Evolutionary conservation across 129 eudicot genomes (phyloP), one percentile per base, ranked within the genome.

Genomic region (Pittosporum tobira): DNA sequence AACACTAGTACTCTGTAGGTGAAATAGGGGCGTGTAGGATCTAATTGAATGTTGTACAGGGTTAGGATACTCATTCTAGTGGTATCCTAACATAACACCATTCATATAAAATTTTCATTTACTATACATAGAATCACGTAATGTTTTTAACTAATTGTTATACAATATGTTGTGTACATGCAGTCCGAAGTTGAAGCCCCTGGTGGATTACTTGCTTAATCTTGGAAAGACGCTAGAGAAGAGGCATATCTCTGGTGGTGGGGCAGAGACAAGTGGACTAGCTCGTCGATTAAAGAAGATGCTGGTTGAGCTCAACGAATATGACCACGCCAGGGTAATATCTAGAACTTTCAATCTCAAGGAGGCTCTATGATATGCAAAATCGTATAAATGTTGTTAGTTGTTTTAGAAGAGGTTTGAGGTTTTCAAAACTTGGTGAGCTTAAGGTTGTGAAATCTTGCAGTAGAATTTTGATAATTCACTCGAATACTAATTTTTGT

Each of bases 201-300:
- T 85, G 84, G 89, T 90, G 51, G 87, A 85, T 47, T 83, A 80
- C 58, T 62, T 85, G 71, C 71, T 82, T 66, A 48, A 50, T 24
- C 82, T 90, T 15, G 95, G 79, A 28, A 80, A 48, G 76, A 68
- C 51, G 12, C 61, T 90, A 64, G 90, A 91, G 81, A 85, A 80
- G 67, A 83, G 59, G 79, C 76, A 75, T 53, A 65, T 31, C 25
- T 63, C 73, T 20, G 73, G 76, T 20, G 73, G 76, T 22, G 65
- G 34, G 14, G 30, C 29, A 18, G 79, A 75, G 21, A 40, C 68
- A 11, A 63, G 69, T 19, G 79, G 70, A 30, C 84, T 91, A 38
- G 98, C 91, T 53, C 88, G 95, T 34, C 74, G 95, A 27, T 56
- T 91, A 76, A 91, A 81, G 94, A 91, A 80, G 82, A 75, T 91